Conservation (phyloP, 2,329 filamentous ascomycete species). For the Neofusicoccum umdonicola region DNA sequence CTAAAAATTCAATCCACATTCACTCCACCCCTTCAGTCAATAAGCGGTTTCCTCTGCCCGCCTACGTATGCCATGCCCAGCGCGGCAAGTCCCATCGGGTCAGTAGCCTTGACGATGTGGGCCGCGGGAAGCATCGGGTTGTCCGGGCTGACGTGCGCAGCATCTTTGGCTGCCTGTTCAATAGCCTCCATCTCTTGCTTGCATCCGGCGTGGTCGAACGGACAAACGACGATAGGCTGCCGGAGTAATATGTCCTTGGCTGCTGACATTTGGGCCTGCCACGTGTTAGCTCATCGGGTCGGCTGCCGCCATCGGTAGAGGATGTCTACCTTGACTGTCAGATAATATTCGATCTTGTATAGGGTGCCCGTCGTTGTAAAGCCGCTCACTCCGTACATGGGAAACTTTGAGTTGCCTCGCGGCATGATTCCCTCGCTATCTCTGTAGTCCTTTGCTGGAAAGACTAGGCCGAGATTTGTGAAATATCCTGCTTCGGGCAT, state of each 20-base stretch:
- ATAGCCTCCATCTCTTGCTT: slow-evolving; percentile 99
- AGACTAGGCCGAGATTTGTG: slow-evolving; percentile 86
- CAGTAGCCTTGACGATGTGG: slow-evolving; percentile 75
- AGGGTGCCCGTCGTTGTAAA: slow-evolving; percentile 93
- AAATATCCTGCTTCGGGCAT: slow-evolving; percentile 89
- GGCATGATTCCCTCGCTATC: slow-evolving; percentile 86
- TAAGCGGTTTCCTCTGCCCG: slow-evolving; percentile 61
- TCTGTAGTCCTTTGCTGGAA: slow-evolving; percentile 83
- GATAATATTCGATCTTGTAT: slow-evolving; percentile 98
- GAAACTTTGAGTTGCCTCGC: slow-evolving; percentile 80
- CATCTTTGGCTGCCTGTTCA: slow-evolving; percentile 91
- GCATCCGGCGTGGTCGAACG: slow-evolving; percentile 89
- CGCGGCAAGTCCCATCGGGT: slow-evolving; percentile 61
- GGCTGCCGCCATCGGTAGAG: background rate
- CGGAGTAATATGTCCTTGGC: slow-evolving; percentile 85
- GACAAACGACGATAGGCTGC: slow-evolving; percentile 93
- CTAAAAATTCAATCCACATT: background rate
- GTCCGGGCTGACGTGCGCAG: slow-evolving; percentile 80
- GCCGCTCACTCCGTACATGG: slow-evolving; percentile 80
- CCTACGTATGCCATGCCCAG: slow-evolving; percentile 64
- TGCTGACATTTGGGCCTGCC: slow-evolving; percentile 79
- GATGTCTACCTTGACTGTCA: slow-evolving; percentile 77
- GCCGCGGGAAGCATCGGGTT: slow-evolving; percentile 90
- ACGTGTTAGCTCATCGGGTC: background rate
- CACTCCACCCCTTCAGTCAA: slow-evolving; percentile 53